Evolutionary conservation across 345 rosid species (phyloP), one percentile per base, ranked within the genome.

Genomic region (Atalantia buxifolia): DNA sequence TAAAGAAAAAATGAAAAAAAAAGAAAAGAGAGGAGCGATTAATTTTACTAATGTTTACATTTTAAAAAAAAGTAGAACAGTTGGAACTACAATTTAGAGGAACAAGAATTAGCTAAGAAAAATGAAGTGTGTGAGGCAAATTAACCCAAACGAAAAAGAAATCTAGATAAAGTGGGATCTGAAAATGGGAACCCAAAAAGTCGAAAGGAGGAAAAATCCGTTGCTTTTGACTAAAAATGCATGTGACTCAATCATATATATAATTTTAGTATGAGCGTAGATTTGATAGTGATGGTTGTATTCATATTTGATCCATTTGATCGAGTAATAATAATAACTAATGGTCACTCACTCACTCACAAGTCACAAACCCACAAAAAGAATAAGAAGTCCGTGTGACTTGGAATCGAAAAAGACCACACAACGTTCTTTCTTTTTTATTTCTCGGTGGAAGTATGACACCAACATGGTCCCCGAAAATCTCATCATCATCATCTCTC

Each of bases 381-480:
- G 12, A 59, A 22, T 22, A 59, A 59, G 12, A 22, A 59, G 14
- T 2, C 10, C 33, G 6, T 4, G 19, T 30, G 40, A 64, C 40
- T 28, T 35, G 14, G 25, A 35, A 66, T 33, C 21, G 25, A 21
- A 50, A 53, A 24, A 31, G 9, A 28, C 1, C 50, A 22, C 14
- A 45, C 45, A 8, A 45, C 21, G 6, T 25, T 75, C 36, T 38
- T 24, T 65, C 66, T 45, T 22, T 27, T 14, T 60, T 7, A 53
- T 53, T 45, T 27, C 24, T 50, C 24, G 71, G 78, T 76, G 78
- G 78, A 76, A 66, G 48, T 33, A 53, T 76, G 72, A 66, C 72
- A 53, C 65, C 27, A 53, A 35, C 62, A 66, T 66, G 78, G 35
- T n/a, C 72, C 65, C 31, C 19, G 33, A 12, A 63, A 45, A 24